A percentile compares a stretch with the other conserved stretches of the same genome.
Evolutionary conservation across 352 stramenopile species (phyloP).

Genomic region (Phytophthora crassamura): DNA sequence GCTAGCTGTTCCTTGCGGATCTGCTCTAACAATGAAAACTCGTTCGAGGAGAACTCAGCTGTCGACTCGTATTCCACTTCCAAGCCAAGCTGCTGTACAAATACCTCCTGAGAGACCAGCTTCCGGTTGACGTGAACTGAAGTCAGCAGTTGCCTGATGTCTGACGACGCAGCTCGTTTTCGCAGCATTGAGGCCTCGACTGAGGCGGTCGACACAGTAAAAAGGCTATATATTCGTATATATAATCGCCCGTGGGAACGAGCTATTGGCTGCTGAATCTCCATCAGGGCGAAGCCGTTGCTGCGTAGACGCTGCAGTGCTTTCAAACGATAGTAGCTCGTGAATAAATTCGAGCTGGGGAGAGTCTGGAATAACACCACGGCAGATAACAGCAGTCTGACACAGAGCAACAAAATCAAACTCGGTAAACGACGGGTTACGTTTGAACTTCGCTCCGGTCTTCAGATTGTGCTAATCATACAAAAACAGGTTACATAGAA

Average conservation of each 20-base stretch:
- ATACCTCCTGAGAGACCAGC: background rate
- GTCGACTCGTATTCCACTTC: background rate
- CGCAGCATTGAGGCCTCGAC: background rate
- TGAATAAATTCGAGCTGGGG: conserved; percentile 2
- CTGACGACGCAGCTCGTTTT: background rate
- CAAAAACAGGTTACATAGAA: too few relatives aligned
- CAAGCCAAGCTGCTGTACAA: background rate
- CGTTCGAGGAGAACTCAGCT: background rate
- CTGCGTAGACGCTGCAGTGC: background rate
- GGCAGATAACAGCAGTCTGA: background rate
- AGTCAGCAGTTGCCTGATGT: background rate
- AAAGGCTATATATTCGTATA: background rate
- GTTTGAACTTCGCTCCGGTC: background rate
- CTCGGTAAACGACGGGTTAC: background rate
- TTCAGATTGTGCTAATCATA: conserved; percentile 4
- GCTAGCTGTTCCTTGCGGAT: conserved; percentile 1
- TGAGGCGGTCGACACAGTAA: background rate
- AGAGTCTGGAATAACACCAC: background rate
- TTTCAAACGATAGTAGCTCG: background rate
- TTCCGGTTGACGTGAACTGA: background rate
- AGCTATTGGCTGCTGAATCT: too few relatives aligned
- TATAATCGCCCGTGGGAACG: too few relatives aligned
- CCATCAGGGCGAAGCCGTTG: background rate
- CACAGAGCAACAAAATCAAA: background rate
- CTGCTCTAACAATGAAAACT: conserved; percentile 1